These are phyloP conservation scores for Ilex asprella DNA, from an alignment of 257 asterid genomes.

Conservation along the genomic window DNA sequence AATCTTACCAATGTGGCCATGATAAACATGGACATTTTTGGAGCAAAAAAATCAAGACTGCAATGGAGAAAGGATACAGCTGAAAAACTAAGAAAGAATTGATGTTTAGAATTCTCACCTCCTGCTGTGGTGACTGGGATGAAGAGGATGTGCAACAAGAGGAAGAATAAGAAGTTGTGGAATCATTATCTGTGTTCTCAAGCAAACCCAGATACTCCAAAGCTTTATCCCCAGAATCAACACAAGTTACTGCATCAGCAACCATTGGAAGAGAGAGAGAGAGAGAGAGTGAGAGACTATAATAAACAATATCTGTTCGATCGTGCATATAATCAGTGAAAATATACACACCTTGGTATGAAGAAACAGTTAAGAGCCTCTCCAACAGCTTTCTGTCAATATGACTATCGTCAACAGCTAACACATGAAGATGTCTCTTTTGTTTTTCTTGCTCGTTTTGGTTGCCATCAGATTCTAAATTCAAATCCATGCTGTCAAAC, in stretches of 20 bases:
- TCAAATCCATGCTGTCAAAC: constrained; percentile 18
- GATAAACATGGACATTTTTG: not conserved
- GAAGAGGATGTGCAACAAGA: constrained; percentile 17
- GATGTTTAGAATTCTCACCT: constrained; percentile 19
- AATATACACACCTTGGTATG: constrained; percentile 37
- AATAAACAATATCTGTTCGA: too few relatives aligned
- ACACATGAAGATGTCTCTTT: constrained; percentile 37
- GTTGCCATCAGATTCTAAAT: constrained; percentile 11
- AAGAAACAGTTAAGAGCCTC: constrained; percentile 48
- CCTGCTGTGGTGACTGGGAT: constrained; percentile 23
- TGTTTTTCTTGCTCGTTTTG: constrained; percentile 1
- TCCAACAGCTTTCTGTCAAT: constrained; percentile 49
- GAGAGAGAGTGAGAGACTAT: not conserved
- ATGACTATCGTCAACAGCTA: constrained; percentile 56
- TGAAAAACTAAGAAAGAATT: not conserved
- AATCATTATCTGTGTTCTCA: constrained; percentile 22
- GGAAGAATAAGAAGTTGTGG: constrained; percentile 13
- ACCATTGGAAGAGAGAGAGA: not conserved
- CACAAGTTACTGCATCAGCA: constrained; percentile 45
- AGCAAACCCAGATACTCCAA: constrained; percentile 47
- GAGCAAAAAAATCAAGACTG: too few relatives aligned
- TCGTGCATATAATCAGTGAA: too few relatives aligned
- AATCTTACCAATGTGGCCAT: too few relatives aligned
- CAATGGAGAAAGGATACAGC: not conserved
- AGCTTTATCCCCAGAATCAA: constrained; percentile 65